Base-by-base conservation (phyloP, 2,329 filamentous ascomycete genomes). In the Pseudocercospora macadamiae region DNA sequence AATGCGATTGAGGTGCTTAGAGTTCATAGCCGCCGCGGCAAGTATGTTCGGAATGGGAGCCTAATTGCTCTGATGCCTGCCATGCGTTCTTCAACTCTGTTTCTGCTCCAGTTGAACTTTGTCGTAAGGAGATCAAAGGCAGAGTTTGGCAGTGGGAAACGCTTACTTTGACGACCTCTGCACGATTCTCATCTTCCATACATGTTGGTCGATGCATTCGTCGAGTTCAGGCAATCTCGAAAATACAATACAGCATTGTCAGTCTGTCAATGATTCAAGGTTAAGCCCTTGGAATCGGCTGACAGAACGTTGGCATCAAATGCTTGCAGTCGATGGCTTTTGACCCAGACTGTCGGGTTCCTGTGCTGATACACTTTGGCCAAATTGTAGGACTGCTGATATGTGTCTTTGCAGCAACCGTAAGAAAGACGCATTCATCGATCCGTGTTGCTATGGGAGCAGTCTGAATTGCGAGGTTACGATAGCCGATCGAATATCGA, bases 81-180 rank as follows among this genome's bases (percentile, higher is more conserved):
- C 48, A 51, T 51, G 48, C 34, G 48, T 51, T 45, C 42, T 21
- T 45, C 42, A 45, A 45, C 42, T 45, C 42, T 45, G 42, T 47
- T n/a, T 47, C 42, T 47, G 21, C 21, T 47, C 21, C 42, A 21
- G 9, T 47, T 7, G 42, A 47, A 47, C 23, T 47, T 16, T 26
- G 42, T 47, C 42, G n/a, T n/a, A 28, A 26, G 23, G 23, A 47
- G 21, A 47, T 47, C 23, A 47, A 14, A 47, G 19, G 23, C 42
- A 47, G 42, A 28, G 42, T 47, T 47, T 14, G 23, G 42, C 19
- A 47, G 42, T 26, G 4, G 23, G 23, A 23, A 47, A 23, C 21
- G 42, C 42, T 47, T 47, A 47, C 42, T 47, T 47, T 26, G 42
- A 23, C 42, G 42, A 47, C 42, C 26, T 6, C 21, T 45, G n/a